Evolutionary conservation across 495 filamentous ascomycete species (phyloP), one percentile per base, ranked within the genome.

Genomic region (Penicillium odoratum): DNA sequence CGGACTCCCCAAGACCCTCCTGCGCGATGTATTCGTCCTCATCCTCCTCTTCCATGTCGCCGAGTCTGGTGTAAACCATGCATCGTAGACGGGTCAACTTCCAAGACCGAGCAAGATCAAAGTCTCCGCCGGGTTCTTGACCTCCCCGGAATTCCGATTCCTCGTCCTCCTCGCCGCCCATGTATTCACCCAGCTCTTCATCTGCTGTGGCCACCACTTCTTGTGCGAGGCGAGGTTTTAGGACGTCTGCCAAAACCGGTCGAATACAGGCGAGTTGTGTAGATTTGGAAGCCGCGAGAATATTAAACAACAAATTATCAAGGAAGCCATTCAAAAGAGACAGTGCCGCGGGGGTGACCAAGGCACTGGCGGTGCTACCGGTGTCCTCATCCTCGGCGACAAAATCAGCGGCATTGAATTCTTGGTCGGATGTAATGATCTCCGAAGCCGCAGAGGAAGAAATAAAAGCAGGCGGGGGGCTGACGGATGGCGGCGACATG

Each of bases 51-150:
- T 99, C 95, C 83, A 99, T 85, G 64, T 99, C 94, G 26, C 95
- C 95, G 13, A 99, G 76, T 10, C 92, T 92, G 7, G 91, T 98
- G 69, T 98, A 98, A 16, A 98, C 93, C 95, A 99, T 98, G 67
- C 93, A 94, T 53, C 94, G 85, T 54, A 99, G 74, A 49, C 95
- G 87, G 1, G 91, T 93, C 51, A 93, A 81, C 71, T 92, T 96
- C 92, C 93, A 99, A 13, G 92, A 85, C 47, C 87, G 76, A 65
- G 96, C 86, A 13, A 96, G 75, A 67, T 98, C 91, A 83, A 93
- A 97, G 55, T 87, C 85, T 2, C 77, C 77, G 49, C 69, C 72
- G 0, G 78, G 76, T 25, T 80, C 77, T 5, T 80, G 74, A 3
- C 73, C 79, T 25, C 82, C 77, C 10, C 85, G 74, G 56, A 81